Evolutionary conservation across 495 filamentous ascomycete genomes (phyloP).

Genomic region (Copromyces sp.): DNA sequence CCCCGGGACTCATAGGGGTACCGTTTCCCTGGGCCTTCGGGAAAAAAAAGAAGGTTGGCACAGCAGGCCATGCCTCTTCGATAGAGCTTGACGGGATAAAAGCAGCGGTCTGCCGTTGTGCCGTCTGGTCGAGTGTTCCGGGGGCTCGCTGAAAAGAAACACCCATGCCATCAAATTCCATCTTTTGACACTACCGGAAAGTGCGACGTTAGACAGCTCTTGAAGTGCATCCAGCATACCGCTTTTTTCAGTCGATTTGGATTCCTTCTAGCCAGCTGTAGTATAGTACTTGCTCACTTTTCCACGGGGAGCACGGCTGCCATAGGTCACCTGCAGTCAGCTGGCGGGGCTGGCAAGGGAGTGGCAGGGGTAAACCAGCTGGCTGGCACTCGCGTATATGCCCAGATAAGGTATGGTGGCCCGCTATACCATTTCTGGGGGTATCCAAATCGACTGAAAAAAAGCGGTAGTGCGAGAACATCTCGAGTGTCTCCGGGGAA

Average conservation of each 20-base stretch:
- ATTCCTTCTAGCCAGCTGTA: too few species aligned
- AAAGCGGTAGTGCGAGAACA: not conserved
- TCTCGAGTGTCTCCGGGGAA: too few species aligned
- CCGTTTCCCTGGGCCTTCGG: not conserved
- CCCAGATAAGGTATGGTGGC: too few species aligned
- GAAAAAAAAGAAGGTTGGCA: not conserved
- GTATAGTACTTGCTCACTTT: too few species aligned
- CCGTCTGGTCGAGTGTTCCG: not conserved
- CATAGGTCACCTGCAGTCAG: too few species aligned
- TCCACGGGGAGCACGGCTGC: too few species aligned
- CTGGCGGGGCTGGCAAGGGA: too few species aligned
- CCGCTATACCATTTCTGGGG: too few species aligned
- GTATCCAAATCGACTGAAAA: too few species aligned
- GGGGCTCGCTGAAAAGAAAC: not conserved
- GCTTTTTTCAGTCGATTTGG: too few species aligned
- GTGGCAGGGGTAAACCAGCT: too few species aligned
- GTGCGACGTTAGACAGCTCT: not conserved
- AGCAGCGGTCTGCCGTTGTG: not conserved
- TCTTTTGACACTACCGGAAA: not conserved
- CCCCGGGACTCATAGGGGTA: not conserved
- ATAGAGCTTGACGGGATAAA: not conserved
- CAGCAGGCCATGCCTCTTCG: not conserved
- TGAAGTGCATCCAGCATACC: not conserved
- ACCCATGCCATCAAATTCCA: not conserved
- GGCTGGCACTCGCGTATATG: too few species aligned